These are phyloP conservation scores for Aechmea fasciata DNA, from an alignment of 176 grass and related monocot genomes.

Conservation along the genomic window DNA sequence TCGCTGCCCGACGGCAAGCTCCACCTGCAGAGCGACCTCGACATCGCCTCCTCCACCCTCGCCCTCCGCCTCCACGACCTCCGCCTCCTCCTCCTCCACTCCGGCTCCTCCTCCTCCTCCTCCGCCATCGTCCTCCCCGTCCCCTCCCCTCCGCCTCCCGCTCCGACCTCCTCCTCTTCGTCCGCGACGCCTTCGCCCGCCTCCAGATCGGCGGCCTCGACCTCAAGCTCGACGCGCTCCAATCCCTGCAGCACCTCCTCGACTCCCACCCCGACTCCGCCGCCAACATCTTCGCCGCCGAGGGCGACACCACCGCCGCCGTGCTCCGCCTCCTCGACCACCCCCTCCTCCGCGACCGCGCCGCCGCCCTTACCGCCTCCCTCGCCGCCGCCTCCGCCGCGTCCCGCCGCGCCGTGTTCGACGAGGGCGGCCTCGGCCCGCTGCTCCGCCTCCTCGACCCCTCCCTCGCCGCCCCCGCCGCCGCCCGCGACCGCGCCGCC, in stretches of 20 bases:
- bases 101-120: slow-evolving; percentile 26
- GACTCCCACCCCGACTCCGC: slow-evolving; percentile 24
- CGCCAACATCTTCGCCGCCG: slow-evolving; percentile 33
- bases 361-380: slow-evolving; percentile 32
- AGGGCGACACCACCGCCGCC: slow-evolving; percentile 39
- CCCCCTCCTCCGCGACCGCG: slow-evolving; percentile 50
- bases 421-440: slow-evolving; percentile 69
- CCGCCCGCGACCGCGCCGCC: slow-evolving; percentile 39
- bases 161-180: slow-evolving; percentile 47
- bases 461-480: slow-evolving; percentile 27
- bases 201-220: slow-evolving; percentile 79
- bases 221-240: slow-evolving; percentile 70
- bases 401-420: slow-evolving; percentile 53
- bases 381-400: slow-evolving; percentile 42
- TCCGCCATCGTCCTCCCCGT: slow-evolving; percentile 60
- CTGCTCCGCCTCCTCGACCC: slow-evolving; percentile 66
- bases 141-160: slow-evolving; percentile 38
- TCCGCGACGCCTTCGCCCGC: slow-evolving; percentile 65
- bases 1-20: slow-evolving; percentile 51
- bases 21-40: slow-evolving; percentile 68
- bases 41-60: slow-evolving; percentile 61
- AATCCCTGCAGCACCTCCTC: slow-evolving; percentile 59
- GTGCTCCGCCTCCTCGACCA: slow-evolving; percentile 83
- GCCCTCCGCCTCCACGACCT: slow-evolving; percentile 66
- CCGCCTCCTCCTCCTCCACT: slow-evolving; percentile 41